Conservation (phyloP, 2,329 filamentous ascomycete species). For the Ophiostoma sp. region DNA sequence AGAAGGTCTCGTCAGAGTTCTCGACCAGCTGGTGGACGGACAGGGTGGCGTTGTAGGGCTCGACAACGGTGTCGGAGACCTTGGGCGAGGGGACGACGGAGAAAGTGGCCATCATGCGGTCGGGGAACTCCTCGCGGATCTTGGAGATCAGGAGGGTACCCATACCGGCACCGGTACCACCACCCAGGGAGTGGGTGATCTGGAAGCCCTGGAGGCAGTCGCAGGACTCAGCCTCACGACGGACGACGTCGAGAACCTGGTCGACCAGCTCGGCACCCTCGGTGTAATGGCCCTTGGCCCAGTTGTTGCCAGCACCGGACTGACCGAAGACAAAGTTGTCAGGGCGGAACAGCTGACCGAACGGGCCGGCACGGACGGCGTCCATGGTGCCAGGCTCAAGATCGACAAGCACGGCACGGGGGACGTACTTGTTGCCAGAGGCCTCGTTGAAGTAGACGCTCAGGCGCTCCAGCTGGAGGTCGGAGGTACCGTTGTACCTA, state of each 20-base stretch:
- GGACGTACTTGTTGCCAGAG: constrained; percentile 97
- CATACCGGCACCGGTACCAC: constrained; percentile 99
- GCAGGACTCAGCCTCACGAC: constrained; percentile 96
- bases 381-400: constrained; percentile 99
- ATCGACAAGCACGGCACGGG: constrained; percentile 98
- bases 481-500: constrained; percentile 95
- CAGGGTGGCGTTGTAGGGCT: constrained; percentile 99
- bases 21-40: constrained; percentile 98
- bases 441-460: constrained; percentile 62
- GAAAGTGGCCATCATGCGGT: constrained; percentile 99
- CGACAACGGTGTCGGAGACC: constrained; percentile 98
- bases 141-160: constrained; percentile 99
- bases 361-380: constrained; percentile 94
- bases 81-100: constrained; percentile 98
- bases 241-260: constrained; percentile 95
- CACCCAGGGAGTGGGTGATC: constrained; percentile 99
- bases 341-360: constrained; percentile 98
- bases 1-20: constrained; percentile 99
- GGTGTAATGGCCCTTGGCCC: constrained; percentile 99
- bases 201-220: constrained; percentile 99
- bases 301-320: constrained; percentile 99
- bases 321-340: constrained; percentile 99
- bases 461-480: constrained; percentile 99
- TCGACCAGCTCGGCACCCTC: constrained; percentile 99
- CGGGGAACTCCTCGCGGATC: constrained; percentile 99